Evolutionary conservation across 1,284 basidiomycete species (phyloP).

Genomic region (Pterula multifida): DNA sequence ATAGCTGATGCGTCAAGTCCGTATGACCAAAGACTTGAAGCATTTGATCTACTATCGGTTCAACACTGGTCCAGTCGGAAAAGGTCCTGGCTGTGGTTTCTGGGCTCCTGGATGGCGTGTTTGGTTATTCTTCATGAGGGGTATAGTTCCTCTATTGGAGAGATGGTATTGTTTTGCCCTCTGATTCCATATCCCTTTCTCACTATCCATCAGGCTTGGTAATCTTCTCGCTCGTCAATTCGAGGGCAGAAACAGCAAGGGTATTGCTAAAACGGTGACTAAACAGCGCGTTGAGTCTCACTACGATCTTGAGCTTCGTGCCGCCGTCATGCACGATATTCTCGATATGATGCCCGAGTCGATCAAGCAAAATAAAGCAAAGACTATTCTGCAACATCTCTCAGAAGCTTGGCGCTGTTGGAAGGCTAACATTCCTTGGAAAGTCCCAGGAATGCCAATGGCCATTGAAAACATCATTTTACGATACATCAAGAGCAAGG

Average conservation of each 20-base stretch:
- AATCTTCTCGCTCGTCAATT: constrained; percentile 97
- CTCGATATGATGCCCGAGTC: constrained; percentile 99
- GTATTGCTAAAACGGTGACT: constrained; percentile 91
- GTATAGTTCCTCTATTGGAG: constrained; percentile 94
- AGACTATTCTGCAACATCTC: constrained; percentile 95
- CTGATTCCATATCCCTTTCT: neutral
- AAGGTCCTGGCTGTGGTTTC: constrained; percentile 98
- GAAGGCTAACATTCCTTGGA: constrained; percentile 99
- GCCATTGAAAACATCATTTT: constrained; percentile 99
- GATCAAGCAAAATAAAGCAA: constrained; percentile 97
- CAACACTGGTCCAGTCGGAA: constrained; percentile 98
- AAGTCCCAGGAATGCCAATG: constrained; percentile 94
- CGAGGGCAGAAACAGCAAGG: constrained; percentile 95
- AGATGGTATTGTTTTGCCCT: constrained; percentile 49
- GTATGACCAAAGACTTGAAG: constrained; percentile 99
- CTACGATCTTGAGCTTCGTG: constrained; percentile 94
- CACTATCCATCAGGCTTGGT: constrained; percentile 51
- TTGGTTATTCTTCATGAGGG: constrained; percentile 99
- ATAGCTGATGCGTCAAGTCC: constrained; percentile 95
- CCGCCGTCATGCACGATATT: constrained; percentile 99
- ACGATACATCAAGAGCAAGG: constrained; percentile 98
- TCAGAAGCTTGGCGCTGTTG: constrained; percentile 98
- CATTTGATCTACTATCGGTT: constrained; percentile 97
- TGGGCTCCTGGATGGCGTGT: constrained; percentile 99
- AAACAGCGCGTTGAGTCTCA: constrained; percentile 99